Conservation (phyloP, 768 basidiomycete genomes). For the Suillus clintonianus region DNA sequence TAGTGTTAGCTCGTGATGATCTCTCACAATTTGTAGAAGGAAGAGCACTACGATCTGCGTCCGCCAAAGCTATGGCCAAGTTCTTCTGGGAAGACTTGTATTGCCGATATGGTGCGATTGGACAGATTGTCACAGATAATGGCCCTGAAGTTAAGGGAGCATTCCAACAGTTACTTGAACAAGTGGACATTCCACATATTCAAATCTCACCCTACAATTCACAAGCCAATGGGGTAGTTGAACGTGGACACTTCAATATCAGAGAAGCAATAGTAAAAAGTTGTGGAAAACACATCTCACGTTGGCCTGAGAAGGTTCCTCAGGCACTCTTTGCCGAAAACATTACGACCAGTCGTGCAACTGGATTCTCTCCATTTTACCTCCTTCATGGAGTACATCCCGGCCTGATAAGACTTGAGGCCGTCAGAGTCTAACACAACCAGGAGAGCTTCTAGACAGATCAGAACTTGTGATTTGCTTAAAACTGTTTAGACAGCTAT, state of each 20-base stretch:
- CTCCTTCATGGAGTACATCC: constrained; percentile 31
- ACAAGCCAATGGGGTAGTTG: constrained; percentile 38
- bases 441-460: no score
- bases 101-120: constrained; percentile 31
- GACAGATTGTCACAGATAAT: constrained; percentile 14
- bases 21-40: constrained; percentile 30
- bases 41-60: constrained; percentile 15
- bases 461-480: no score
- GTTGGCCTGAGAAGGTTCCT: constrained; percentile 25
- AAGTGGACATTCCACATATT: constrained; percentile 25
- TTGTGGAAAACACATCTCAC: constrained; percentile 13
- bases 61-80: constrained; percentile 16
- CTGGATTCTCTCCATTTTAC: constrained; percentile 21
- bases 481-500: no score
- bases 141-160: constrained; percentile 17
- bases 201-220: constrained; percentile 37
- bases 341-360: constrained; percentile 18
- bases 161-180: constrained; percentile 9
- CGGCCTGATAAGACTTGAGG: no score
- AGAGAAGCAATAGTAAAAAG: constrained; percentile 34
- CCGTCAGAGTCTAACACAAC: no score
- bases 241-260: constrained; percentile 32
- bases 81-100: constrained; percentile 36
- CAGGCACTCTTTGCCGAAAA: constrained; percentile 26
- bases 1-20: constrained; percentile 31